Conservation (phyloP, 257 asterid genomes). For the Solanum chmielewskii region DNA sequence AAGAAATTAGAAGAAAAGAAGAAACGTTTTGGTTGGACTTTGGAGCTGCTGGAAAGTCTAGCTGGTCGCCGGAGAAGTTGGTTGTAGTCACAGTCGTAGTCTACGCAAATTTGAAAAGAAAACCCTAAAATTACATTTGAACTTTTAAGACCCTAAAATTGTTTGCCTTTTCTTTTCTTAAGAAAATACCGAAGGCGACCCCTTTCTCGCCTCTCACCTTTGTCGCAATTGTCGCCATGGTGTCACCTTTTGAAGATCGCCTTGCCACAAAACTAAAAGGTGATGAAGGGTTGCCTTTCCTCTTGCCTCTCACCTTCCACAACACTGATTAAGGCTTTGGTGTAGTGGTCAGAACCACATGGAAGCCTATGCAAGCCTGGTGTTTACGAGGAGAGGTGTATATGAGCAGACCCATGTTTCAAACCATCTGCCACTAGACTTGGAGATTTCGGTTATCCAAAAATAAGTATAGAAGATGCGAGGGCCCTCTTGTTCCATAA, state of each 20-base stretch:
- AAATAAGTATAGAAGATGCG: neutral
- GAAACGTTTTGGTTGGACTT: neutral
- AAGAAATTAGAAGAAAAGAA: neutral
- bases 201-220: neutral
- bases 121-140: neutral
- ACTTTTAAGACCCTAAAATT: neutral
- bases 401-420: neutral
- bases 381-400: neutral
- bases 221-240: neutral
- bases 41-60: neutral
- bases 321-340: neutral
- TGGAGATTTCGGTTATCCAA: neutral
- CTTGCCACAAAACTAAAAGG: neutral
- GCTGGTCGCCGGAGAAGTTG: neutral
- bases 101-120: neutral
- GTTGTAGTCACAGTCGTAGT: neutral
- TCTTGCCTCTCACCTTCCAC: neutral
- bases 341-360: neutral
- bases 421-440: neutral
- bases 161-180: neutral
- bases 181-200: neutral
- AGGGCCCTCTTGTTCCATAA: neutral
- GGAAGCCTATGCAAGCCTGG: neutral
- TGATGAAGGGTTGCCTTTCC: neutral
- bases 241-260: neutral